Conservation (phyloP, 352 stramenopile genomes). For the Globisporangium cylindrosporum region DNA sequence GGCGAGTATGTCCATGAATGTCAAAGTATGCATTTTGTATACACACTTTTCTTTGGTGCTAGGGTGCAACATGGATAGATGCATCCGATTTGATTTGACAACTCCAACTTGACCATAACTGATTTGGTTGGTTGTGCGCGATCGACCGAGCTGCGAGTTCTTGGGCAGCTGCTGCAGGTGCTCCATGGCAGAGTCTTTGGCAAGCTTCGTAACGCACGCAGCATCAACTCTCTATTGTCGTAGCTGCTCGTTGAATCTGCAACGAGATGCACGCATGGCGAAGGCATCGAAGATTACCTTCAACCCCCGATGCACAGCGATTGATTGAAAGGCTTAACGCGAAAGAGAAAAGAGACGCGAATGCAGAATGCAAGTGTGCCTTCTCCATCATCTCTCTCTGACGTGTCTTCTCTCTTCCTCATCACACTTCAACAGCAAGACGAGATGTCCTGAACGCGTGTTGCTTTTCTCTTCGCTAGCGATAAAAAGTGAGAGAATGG, state of each 20-base stretch:
- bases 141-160: background rate
- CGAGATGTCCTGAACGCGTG: background rate
- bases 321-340: background rate
- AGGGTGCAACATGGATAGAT: background rate
- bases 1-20: background rate
- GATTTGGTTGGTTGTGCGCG: background rate
- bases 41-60: background rate
- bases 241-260: background rate
- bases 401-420: background rate
- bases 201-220: background rate
- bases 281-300: background rate
- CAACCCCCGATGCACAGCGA: too few relatives aligned
- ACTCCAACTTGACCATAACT: background rate
- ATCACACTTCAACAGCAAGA: background rate
- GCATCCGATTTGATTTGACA: background rate
- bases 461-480: too few relatives aligned
- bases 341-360: background rate
- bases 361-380: background rate
- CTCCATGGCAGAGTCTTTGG: background rate
- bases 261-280: background rate
- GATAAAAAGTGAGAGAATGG: background rate
- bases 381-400: background rate
- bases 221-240: background rate
- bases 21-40: background rate
- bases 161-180: background rate